Base-by-base conservation (phyloP, 805 yeast genomes). In the Myxozyma melibiosi region DNA sequence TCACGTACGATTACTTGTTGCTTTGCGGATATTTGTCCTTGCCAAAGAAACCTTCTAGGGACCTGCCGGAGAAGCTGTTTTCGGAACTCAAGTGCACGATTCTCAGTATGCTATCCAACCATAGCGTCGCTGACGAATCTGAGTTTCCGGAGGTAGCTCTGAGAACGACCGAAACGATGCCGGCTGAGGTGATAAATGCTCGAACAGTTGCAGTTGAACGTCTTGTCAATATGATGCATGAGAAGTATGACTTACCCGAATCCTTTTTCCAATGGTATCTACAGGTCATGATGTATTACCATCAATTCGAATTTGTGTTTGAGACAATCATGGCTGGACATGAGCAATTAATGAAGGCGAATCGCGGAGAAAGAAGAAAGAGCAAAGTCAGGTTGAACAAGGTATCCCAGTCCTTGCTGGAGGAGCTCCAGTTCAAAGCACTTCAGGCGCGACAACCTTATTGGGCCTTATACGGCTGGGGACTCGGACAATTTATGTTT, bases 181-280 rank as follows among this genome's bases (percentile, higher is more conserved):
- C 33, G 9, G n/a, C 34, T 13, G 28, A 22, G 3, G 53, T 35
- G 20, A 20, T 53, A 11, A 8, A 14, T 16, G 25, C 33, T 4
- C 48, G 49, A 6, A 49, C 44, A 4, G 8, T 13, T 13, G 4
- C 28, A 14, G 37, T 38, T 6, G 39, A 47, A 9, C n/a, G n/a
- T 4, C 35, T 48, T 18, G 50, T 53, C n/a, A 5, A 37, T 5
- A 20, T 27, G 11, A n/a, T 53, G 11, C 25, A 38, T 24, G n/a
- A 20, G 5, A 28, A 33, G 16, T 42, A 44, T 37, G 11, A 28
- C 4, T 28, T 53, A 22, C 33, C 53, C 9, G 30, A 35, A 14
- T n/a, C 37, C 7, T 43, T 55, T 25, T 44, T 39, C 27, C 24
- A 27, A 13, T 55, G 58, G 58, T 51, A 49, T 18, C 8, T 55